Evolutionary conservation across 2,329 filamentous ascomycete genomes (phyloP).

Genomic region (Didymella glomerata): DNA sequence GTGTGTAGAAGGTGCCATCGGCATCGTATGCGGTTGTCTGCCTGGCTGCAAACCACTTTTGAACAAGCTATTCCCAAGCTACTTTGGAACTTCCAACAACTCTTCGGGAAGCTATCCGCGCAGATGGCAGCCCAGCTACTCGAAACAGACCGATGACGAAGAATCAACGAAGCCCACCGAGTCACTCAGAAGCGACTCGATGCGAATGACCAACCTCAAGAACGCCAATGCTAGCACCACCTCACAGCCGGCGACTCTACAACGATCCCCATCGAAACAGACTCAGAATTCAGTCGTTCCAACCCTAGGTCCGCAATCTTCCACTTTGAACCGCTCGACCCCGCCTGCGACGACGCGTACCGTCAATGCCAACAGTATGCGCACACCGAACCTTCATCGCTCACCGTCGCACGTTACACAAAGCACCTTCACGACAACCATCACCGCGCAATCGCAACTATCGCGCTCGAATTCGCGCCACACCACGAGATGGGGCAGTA

Average conservation of each 20-base stretch:
- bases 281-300: neutral
- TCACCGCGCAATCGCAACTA: conserved; percentile 10
- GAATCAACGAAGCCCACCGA: conserved; percentile 4
- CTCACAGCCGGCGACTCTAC: neutral
- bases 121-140: conserved; percentile 15
- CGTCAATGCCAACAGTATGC: conserved; percentile 6
- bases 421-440: conserved; percentile 15
- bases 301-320: neutral
- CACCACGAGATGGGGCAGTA: conserved; percentile 2
- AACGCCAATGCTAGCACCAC: neutral
- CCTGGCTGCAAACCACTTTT: conserved; percentile 46
- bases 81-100: conserved; percentile 32
- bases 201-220: neutral
- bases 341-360: conserved; percentile 5
- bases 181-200: conserved; percentile 5
- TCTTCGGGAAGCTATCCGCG: conserved; percentile 12
- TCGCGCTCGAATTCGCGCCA: conserved; percentile 11
- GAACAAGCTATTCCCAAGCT: conserved; percentile 34
- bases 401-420: conserved; percentile 5
- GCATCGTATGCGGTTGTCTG: conserved; percentile 46
- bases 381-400: conserved; percentile 2
- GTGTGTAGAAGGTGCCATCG: conserved; percentile 39
- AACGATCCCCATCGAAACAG: neutral
- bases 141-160: conserved; percentile 13
- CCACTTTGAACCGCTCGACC: conserved; percentile 1